Evolutionary conservation across 139 green algal species (phyloP), one percentile per base, ranked within the genome.

Genomic region (Chlorella sp.): DNA sequence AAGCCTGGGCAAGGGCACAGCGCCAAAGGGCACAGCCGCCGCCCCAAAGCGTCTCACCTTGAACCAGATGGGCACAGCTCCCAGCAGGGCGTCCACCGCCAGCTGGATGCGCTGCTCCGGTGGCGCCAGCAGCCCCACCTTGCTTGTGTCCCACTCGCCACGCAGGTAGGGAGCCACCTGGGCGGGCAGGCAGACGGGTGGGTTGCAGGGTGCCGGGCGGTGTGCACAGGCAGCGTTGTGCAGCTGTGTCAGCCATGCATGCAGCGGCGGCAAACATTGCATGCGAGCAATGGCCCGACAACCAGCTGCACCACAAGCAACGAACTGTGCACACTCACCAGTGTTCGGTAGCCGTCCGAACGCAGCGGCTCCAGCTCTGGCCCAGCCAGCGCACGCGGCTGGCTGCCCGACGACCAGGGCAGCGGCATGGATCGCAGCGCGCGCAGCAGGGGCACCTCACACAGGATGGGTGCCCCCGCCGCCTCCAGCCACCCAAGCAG

Each of bases 1-100:
- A n/a, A n/a, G n/a, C n/a, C n/a, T n/a, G n/a, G n/a, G n/a, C n/a
- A n/a, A n/a, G n/a, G n/a, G n/a, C n/a, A n/a, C n/a, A n/a, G n/a
- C n/a, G n/a, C n/a, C n/a, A n/a, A n/a, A n/a, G n/a, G n/a, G n/a
- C n/a, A n/a, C n/a, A n/a, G n/a, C n/a, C n/a, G n/a, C n/a, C n/a
- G n/a, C n/a, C n/a, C n/a, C 44, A 51, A 6, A 51, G 44, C 38
- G 18, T n/a, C 69, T 20, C 26, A 63, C 90, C 88, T 90, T 82
- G 85, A 86, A 81, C 92, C 93, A 95, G 34, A 92, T 91, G n/a
- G 92, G 89, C 51, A 95, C 69, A 41, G 85, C 79, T 47, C 85
- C 86, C 64, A 94, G 85, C 68, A 94, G 84, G 0, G 88, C 84
- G 63, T 93, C 89, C 30, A 93, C 74, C n/a, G 82, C 88, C 34